phyloP scores from a whole-genome alignment of 192 early-diverging fungal species.

The Geranomyces michiganensis region DNA sequence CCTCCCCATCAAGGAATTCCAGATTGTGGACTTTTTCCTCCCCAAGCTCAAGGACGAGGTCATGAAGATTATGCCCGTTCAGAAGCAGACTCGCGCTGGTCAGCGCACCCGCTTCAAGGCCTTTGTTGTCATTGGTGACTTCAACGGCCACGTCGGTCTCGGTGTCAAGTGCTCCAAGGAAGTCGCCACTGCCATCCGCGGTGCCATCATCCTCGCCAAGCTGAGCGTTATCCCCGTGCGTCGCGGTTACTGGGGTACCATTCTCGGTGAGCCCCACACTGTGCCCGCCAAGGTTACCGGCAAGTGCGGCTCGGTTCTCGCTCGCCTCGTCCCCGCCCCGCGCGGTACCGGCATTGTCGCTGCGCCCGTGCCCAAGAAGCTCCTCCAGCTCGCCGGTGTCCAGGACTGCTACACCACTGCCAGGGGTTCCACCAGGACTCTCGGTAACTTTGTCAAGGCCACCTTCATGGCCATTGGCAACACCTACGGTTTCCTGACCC shows the following conservation, averaged over 20 bases:
- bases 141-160: slow-evolving; percentile 96
- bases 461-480: slow-evolving; percentile 94
- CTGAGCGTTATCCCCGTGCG: slow-evolving; percentile 96
- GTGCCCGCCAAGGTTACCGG: slow-evolving; percentile 87
- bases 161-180: slow-evolving; percentile 99
- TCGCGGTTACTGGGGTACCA: slow-evolving; percentile 98
- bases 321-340: slow-evolving; percentile 96
- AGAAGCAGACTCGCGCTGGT: slow-evolving; percentile 99
- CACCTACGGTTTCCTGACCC: slow-evolving; percentile 97
- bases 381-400: slow-evolving; percentile 96
- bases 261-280: slow-evolving; percentile 96
- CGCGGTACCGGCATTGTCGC: slow-evolving; percentile 99
- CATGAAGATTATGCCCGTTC: slow-evolving; percentile 99
- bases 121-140: slow-evolving; percentile 98
- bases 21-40: slow-evolving; percentile 95
- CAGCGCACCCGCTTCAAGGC: slow-evolving; percentile 99
- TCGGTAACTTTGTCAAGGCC: slow-evolving; percentile 99
- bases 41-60: slow-evolving; percentile 98
- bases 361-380: slow-evolving; percentile 96
- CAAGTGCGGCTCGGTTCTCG: slow-evolving; percentile 80
- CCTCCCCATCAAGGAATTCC: slow-evolving; percentile 99
- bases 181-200: slow-evolving; percentile 97
- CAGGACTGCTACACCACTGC: slow-evolving; percentile 96
- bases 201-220: slow-evolving; percentile 99
- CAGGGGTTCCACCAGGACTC: slow-evolving; percentile 95